Conservation (phyloP, 768 basidiomycete genomes). For the Hygrocybe punicea region DNA sequence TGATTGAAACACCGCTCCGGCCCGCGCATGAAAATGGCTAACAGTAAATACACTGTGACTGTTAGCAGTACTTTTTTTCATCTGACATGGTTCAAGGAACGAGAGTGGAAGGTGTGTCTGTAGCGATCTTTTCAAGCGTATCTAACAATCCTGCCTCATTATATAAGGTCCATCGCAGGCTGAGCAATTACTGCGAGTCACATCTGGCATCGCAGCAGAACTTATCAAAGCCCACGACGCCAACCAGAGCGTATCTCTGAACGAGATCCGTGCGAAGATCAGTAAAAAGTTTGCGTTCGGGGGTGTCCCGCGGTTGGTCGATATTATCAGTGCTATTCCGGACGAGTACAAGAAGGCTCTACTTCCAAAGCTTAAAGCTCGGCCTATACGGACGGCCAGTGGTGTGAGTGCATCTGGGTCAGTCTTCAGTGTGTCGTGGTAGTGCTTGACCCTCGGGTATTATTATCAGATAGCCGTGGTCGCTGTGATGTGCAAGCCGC, state of each 20-base stretch:
- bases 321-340: conserved; percentile 97
- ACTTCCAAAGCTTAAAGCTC: conserved; percentile 83
- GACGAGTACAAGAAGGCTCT: conserved; percentile 94
- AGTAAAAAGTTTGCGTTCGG: conserved; percentile 87
- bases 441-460: neutral
- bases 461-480: conserved; percentile 85
- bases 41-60: too few relatives aligned
- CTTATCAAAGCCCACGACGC: conserved; percentile 85
- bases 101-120: too few relatives aligned
- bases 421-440: neutral
- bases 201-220: conserved; percentile 91
- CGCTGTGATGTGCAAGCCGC: conserved; percentile 99
- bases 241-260: conserved; percentile 76
- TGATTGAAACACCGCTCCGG: too few relatives aligned
- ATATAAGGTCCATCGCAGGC: conserved; percentile 75
- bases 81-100: too few relatives aligned
- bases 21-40: too few relatives aligned
- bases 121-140: too few relatives aligned
- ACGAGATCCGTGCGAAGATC: conserved; percentile 79
- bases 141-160: too few relatives aligned
- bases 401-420: conserved; percentile 59
- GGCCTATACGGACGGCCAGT: conserved; percentile 94
- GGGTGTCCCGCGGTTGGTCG: conserved; percentile 88
- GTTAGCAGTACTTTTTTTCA: too few relatives aligned
- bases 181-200: conserved; percentile 84